Percentiles rank a stretch among this genome's conserved stretches.
Evolutionary conservation across 352 stramenopile genomes (phyloP).

Genomic region (Elongisporangium undulatum): DNA sequence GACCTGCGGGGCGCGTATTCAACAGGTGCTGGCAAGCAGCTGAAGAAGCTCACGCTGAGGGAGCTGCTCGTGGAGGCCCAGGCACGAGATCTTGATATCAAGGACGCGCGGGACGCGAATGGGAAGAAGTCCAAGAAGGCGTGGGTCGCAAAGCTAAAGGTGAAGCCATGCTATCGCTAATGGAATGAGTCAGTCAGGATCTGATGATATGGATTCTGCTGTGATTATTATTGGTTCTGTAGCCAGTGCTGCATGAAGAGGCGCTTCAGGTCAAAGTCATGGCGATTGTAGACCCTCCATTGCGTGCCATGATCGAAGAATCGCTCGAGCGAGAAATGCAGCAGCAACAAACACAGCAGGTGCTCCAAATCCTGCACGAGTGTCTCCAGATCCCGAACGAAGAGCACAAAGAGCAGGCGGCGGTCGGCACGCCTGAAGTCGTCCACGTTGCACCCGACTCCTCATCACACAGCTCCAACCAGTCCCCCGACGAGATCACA

Average conservation of each 20-base stretch:
- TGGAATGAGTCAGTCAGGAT: background rate
- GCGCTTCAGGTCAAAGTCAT: slow-evolving; percentile 1
- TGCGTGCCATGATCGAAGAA: background rate
- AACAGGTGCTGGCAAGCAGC: slow-evolving; percentile 35
- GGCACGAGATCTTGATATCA: slow-evolving; percentile 31
- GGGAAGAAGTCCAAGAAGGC: slow-evolving; percentile 61
- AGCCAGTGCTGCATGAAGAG: slow-evolving; percentile 27
- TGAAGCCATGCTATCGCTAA: slow-evolving; percentile 3
- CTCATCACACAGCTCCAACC: background rate
- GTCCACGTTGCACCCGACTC: background rate
- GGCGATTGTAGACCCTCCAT: slow-evolving; percentile 4
- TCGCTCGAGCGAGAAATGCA: background rate
- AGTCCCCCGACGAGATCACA: background rate
- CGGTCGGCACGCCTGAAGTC: background rate
- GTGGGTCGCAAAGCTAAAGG: slow-evolving; percentile 47
- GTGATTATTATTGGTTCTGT: background rate
- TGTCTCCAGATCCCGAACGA: background rate
- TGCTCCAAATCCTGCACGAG: background rate
- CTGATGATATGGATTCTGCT: background rate
- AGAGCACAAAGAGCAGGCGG: background rate
- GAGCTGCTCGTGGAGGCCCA: slow-evolving; percentile 59
- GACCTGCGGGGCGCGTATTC: slow-evolving; percentile 34
- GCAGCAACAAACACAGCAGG: background rate
- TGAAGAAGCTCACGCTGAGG: slow-evolving; percentile 53
- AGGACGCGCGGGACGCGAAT: slow-evolving; percentile 24